Conservation (phyloP, 768 basidiomycete genomes). For the Coprinopsis marcescibilis region DNA sequence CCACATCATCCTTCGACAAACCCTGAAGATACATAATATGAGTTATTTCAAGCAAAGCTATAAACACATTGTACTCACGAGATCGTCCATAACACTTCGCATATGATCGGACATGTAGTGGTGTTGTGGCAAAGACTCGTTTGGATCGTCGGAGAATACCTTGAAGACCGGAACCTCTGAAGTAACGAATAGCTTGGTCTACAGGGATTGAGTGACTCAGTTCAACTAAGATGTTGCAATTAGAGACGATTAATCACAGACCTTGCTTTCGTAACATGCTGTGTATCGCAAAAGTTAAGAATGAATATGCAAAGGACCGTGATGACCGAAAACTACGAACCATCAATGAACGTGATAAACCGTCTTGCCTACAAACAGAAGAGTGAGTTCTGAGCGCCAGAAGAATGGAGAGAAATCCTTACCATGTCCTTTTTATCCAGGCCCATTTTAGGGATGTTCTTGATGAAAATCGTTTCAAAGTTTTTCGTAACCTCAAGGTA, state of each 20-base stretch:
- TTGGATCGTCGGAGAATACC: constrained; percentile 75
- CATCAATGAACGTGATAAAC: constrained; percentile 98
- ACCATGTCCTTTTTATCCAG: constrained; percentile 84
- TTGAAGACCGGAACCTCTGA: constrained; percentile 90
- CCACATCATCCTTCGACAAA: constrained; percentile 67
- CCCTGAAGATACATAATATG: constrained; percentile 43
- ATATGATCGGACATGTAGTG: constrained; percentile 67
- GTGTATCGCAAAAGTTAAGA: constrained; percentile 6
- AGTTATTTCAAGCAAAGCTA: constrained; percentile 7
- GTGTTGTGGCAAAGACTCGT: constrained; percentile 28
- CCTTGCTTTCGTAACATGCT: constrained; percentile 93
- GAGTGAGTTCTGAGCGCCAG: constrained; percentile 6
- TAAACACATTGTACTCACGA: constrained; percentile 42
- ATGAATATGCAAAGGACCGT: not conserved
- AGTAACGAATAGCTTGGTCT: constrained; percentile 88
- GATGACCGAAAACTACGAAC: constrained; percentile 31
- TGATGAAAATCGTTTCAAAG: constrained; percentile 84
- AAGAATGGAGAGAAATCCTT: constrained; percentile 13
- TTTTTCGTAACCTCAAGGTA: constrained; percentile 89
- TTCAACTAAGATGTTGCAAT: not conserved
- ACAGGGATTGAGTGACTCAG: constrained; percentile 2
- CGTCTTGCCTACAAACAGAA: constrained; percentile 66
- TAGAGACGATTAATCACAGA: constrained; percentile 19
- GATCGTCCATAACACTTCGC: constrained; percentile 91
- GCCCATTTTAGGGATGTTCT: constrained; percentile 85